phyloP scores from a whole-genome alignment of 805 yeast genomes.

The Zygosaccharomyces rouxii region DNA sequence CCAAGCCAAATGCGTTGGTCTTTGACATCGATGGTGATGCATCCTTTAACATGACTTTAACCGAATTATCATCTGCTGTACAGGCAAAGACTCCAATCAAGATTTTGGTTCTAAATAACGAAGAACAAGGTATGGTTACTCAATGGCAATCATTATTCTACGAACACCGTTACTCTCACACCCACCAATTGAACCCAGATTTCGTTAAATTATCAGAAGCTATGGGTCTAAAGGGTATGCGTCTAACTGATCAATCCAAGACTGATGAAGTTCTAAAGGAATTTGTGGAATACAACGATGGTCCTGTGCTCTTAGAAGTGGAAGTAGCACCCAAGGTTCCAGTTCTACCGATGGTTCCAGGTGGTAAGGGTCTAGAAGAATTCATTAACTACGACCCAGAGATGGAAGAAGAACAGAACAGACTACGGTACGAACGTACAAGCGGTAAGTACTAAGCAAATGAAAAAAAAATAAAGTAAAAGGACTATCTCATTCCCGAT shows the following conservation, averaged over 20 bases:
- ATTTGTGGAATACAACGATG: slow-evolving; percentile 61
- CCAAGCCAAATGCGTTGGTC: slow-evolving; percentile 89
- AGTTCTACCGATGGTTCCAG: slow-evolving; percentile 97
- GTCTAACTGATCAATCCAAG: slow-evolving; percentile 65
- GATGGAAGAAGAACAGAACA: slow-evolving; percentile 66
- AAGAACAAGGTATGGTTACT: slow-evolving; percentile 99
- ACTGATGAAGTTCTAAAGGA: slow-evolving; percentile 53
- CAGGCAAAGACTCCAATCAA: slow-evolving; percentile 92
- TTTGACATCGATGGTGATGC: slow-evolving; percentile 99
- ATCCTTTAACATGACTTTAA: slow-evolving; percentile 95
- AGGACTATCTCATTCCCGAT: neutral
- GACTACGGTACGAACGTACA: slow-evolving; percentile 68
- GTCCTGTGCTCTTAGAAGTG: slow-evolving; percentile 90
- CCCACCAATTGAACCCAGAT: slow-evolving; percentile 94
- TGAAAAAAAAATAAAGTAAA: neutral
- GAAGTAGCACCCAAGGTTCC: slow-evolving; percentile 85
- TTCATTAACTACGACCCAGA: slow-evolving; percentile 82
- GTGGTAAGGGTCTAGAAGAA: slow-evolving; percentile 90
- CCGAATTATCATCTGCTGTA: slow-evolving; percentile 89
- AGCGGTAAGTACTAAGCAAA: slow-evolving; percentile 54
- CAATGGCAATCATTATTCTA: slow-evolving; percentile 98
- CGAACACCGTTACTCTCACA: slow-evolving; percentile 96
- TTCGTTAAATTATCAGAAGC: slow-evolving; percentile 90
- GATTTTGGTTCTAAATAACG: slow-evolving; percentile 85
- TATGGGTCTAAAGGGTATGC: slow-evolving; percentile 84